These are phyloP conservation scores for Mortierella hygrophila DNA, from an alignment of 192 early-diverging fungal species.

Conservation along the genomic window DNA sequence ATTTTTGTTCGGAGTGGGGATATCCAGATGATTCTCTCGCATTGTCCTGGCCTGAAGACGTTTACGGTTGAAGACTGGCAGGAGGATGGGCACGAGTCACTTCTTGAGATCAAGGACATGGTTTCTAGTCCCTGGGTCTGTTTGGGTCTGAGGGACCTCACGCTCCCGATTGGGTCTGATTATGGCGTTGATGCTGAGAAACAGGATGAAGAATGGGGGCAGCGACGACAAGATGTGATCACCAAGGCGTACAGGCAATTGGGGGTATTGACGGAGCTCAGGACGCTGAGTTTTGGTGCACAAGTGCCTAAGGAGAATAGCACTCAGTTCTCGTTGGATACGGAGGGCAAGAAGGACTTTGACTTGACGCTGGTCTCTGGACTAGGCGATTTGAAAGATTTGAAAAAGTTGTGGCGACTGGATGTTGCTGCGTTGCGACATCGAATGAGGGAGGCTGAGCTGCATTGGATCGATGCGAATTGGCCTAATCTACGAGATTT, in stretches of 20 bases:
- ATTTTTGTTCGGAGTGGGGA: neutral
- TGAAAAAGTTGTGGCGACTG: neutral
- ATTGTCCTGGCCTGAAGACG: neutral
- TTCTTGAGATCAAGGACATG: neutral
- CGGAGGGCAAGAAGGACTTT: neutral
- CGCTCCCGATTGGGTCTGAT: neutral
- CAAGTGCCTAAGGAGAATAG: neutral
- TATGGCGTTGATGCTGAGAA: neutral
- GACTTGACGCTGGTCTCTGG: neutral
- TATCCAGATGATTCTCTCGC: neutral
- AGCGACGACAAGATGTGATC: neutral
- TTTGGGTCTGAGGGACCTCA: neutral
- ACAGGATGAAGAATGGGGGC: neutral
- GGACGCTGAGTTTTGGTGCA: neutral
- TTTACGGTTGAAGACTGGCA: neutral
- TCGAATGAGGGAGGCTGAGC: neutral
- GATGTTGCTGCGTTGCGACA: neutral
- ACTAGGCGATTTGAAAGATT: neutral
- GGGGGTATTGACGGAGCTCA: neutral
- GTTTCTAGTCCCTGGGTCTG: neutral
- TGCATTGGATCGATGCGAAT: neutral
- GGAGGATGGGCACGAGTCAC: neutral
- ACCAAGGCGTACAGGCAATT: neutral
- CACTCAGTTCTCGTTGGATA: neutral
- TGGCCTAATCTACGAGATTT: neutral